Conservation (phyloP, 805 yeast species). For the Vanderwaltozyma yarrowii region DNA sequence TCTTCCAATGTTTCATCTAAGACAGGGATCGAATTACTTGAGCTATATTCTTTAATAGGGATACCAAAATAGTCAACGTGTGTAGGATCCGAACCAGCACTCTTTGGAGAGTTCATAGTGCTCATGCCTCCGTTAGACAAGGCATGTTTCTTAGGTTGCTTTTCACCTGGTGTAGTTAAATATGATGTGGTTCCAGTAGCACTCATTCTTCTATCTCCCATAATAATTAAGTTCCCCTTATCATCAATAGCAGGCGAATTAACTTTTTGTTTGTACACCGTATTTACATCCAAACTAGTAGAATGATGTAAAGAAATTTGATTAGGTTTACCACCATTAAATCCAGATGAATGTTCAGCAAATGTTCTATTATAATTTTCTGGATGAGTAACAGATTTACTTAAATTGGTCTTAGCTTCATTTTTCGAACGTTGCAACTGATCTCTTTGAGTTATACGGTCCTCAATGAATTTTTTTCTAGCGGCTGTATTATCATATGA, state of each 20-base stretch:
- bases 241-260: constrained; percentile 31
- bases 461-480: constrained; percentile 40
- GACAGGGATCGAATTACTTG: background rate
- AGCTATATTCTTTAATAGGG: background rate
- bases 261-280: constrained; percentile 6
- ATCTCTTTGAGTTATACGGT: constrained; percentile 4
- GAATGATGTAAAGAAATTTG: background rate
- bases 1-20: background rate
- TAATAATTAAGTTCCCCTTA: constrained; percentile 25
- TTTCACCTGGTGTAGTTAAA: constrained; percentile 1
- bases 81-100: background rate
- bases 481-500: constrained; percentile 37
- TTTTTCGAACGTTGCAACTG: background rate
- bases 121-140: too few species aligned
- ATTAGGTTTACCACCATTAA: background rate
- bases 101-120: background rate
- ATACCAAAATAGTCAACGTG: background rate
- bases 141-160: background rate
- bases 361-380: background rate
- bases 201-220: constrained; percentile 3
- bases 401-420: background rate
- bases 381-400: background rate
- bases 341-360: too few species aligned
- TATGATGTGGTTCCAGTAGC: constrained; percentile 1
- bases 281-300: background rate